Evolutionary conservation across 306 rosid genomes (phyloP), one percentile per base, ranked within the genome.

Genomic region (Cyclanthera cordifolia): DNA sequence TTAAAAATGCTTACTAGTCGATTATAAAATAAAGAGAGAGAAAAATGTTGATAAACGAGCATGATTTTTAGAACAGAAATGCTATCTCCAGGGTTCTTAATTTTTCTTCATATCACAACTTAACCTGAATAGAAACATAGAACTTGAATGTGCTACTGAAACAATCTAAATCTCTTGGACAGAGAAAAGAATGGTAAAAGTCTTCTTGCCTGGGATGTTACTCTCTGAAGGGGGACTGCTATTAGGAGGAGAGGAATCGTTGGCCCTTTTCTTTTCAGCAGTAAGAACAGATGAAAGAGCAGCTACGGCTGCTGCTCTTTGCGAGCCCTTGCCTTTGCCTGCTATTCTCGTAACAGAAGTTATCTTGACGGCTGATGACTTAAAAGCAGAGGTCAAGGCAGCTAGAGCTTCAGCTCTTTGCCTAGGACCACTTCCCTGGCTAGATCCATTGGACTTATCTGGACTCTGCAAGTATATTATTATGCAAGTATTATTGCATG

Each of bases 401-500:
- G 98, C 98, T 72, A 92, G 81, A 67, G 98, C 98, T 78, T 89
- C 98, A 46, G 98, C 96, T 77, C 98, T 87, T 87, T 92, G 98
- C 84, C 98, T 89, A 32, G 89, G 93, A 74, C 98, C 85, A 74
- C 98, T 82, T 63, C 83, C 95, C 77, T 79, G 93, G 57, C 74
- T 82, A 8, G 74, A 75, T 55, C 87, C 95, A 74, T 89, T 85
- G 71, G 82, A 72, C 78, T 83, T 92, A 72, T 89, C 98, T 79
- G 85, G 87, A 21, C 80, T 61, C 81, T 78, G 74, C 34, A 78
- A 59, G 70, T 17, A 23, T 47, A 1, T 37, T 37, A 37, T 37
- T 37, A 37, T 37, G 8, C 2, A 6, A 37, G 43, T 48, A 16
- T 6, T 15, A 15, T 46, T 7, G 27, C 16, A 48, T 14, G 11